Percentiles rank a stretch among this genome's conserved stretches.
Conservation (phyloP, 73 alveolate species). For the Uronychia binucleata region DNA sequence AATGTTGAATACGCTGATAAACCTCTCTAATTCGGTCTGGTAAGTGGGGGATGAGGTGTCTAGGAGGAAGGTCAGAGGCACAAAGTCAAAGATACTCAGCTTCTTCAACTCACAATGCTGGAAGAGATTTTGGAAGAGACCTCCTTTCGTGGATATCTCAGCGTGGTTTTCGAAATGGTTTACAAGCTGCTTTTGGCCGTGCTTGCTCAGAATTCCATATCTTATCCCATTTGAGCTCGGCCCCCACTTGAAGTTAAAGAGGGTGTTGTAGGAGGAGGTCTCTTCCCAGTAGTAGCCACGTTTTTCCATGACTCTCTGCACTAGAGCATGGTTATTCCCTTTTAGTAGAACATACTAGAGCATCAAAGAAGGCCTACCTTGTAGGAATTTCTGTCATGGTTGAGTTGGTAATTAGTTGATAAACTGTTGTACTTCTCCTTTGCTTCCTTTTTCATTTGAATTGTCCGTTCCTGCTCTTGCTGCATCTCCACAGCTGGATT, state of each 20-base stretch:
- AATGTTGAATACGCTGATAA: not conserved
- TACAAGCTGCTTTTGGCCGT: constrained; percentile 61
- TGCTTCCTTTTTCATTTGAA: no score
- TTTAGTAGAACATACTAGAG: no score
- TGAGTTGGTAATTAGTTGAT: no score
- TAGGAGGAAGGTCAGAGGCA: constrained; percentile 72
- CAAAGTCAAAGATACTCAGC: constrained; percentile 77
- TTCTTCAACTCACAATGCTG: constrained; percentile 16
- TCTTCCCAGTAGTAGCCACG: constrained; percentile 3
- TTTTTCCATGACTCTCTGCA: no score
- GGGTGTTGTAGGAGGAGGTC: constrained; percentile 13
- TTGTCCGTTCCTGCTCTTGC: no score
- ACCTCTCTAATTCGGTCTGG: constrained; percentile 2
- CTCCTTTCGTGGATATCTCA: not conserved
- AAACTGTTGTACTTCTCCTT: no score
- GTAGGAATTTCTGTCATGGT: no score
- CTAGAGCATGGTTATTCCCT: no score
- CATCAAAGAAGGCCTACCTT: no score
- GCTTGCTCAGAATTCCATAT: constrained; percentile 50
- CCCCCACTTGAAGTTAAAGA: constrained; percentile 78
- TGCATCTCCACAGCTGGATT: no score
- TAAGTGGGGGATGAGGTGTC: not conserved
- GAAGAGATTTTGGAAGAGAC: not conserved
- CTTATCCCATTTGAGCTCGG: constrained; percentile 69
- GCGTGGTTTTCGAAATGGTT: constrained; percentile 17